A percentile compares a stretch with the other conserved stretches of the same genome.
Conservation (phyloP, 371 early-diverging fungal species). For the Chytridiales sp. region DNA sequence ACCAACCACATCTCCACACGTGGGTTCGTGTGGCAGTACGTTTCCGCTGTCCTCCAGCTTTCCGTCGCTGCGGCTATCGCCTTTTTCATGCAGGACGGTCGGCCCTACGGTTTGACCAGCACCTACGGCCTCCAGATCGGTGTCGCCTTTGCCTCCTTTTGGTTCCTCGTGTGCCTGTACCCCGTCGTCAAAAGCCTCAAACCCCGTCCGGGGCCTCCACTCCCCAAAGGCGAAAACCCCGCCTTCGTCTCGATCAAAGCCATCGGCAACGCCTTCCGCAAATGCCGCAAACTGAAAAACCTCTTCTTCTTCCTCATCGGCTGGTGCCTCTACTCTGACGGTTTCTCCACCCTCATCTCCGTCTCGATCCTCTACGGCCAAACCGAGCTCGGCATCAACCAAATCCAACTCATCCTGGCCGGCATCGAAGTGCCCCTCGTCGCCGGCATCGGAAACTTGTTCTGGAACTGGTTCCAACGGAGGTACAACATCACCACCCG, state of each 20-base stretch:
- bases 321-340: conserved; percentile 45
- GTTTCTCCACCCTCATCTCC: conserved; percentile 32
- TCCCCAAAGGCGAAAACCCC: conserved; percentile 48
- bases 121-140: conserved; percentile 53
- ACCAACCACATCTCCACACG: conserved; percentile 50
- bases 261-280: conserved; percentile 17
- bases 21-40: conserved; percentile 52
- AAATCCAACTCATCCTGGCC: conserved; percentile 24
- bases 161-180: conserved; percentile 51
- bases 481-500: conserved; percentile 25
- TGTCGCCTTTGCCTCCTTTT: conserved; percentile 51
- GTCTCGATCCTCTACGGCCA: conserved; percentile 52
- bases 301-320: conserved; percentile 42
- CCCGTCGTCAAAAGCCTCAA: conserved; percentile 27
- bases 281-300: conserved; percentile 25
- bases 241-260: conserved; percentile 50
- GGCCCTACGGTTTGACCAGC: conserved; percentile 11
- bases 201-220: conserved; percentile 58
- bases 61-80: conserved; percentile 47
- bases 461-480: conserved; percentile 50
- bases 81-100: conserved; percentile 30
- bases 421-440: conserved; percentile 42
- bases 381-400: conserved; percentile 29
- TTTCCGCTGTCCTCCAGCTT: conserved; percentile 45
- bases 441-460: conserved; percentile 49